Evolutionary conservation across 805 yeast species (phyloP).

Genomic region (Saturnispora saitoi): DNA sequence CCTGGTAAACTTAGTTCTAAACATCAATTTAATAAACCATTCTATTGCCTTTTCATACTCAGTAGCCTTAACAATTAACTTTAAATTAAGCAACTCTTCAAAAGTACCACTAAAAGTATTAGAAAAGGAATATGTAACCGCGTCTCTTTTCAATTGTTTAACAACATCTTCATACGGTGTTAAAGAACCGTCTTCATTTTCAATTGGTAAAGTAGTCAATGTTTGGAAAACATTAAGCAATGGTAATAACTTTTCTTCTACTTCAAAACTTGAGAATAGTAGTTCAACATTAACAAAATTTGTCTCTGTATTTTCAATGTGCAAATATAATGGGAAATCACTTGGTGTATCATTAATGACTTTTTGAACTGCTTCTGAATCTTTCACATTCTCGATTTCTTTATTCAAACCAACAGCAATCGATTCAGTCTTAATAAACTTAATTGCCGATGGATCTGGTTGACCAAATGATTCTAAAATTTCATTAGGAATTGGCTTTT

Average conservation of each 20-base stretch:
- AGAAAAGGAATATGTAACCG: constrained; percentile 49
- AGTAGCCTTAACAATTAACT: constrained; percentile 48
- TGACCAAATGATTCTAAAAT: constrained; percentile 53
- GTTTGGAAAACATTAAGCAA: constrained; percentile 59
- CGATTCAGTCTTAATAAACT: constrained; percentile 61
- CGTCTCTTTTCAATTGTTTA: constrained; percentile 60
- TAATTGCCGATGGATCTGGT: constrained; percentile 68
- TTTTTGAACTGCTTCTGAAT: constrained; percentile 18
- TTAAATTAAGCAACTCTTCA: constrained; percentile 57
- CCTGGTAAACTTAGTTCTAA: constrained; percentile 62
- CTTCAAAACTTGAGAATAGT: constrained; percentile 45
- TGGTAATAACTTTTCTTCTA: constrained; percentile 48
- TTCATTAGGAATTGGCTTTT: constrained; percentile 65
- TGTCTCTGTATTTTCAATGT: constrained; percentile 72
- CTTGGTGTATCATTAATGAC: constrained; percentile 29
- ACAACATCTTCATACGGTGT: constrained; percentile 73
- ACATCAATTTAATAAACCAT: constrained; percentile 66
- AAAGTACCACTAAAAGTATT: constrained; percentile 52
- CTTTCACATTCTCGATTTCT: constrained; percentile 23
- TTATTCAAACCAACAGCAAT: constrained; percentile 48
- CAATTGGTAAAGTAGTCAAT: constrained; percentile 65
- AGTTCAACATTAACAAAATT: constrained; percentile 67
- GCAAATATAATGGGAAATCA: constrained; percentile 59
- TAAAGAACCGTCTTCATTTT: constrained; percentile 47
- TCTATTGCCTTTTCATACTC: constrained; percentile 63